Evolutionary conservation across 2,329 filamentous ascomycete species (phyloP), one percentile per base, ranked within the genome.

Genomic region (Trichoderma gracile): DNA sequence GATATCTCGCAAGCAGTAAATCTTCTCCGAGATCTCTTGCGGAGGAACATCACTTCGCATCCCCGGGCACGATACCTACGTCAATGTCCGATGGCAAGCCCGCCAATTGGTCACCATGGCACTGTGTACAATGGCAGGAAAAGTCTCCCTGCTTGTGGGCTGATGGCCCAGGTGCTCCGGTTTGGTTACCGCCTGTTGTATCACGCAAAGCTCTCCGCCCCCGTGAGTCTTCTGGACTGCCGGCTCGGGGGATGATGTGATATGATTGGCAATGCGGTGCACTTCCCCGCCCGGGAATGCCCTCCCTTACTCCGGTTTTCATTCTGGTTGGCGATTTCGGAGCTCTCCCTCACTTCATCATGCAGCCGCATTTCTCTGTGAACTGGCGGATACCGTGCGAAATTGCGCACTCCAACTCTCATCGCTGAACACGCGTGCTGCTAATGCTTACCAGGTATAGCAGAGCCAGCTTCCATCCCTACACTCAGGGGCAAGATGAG

Each of bases 91-190:
- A 33, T 46, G 54, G 30, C 27, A 46, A 46, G 54, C 19, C 54
- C 19, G 21, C 38, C 27, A 15, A 17, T 12, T 6, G 47, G 23
- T 43, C 25, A 27, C 38, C 47, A 23, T 43, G 59, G 23, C 49
- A 17, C 19, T 42, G 25, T 19, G 38, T 43, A 15, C 10, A 17
- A 53, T n/a, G 49, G 25, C 42, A 54, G 19, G 6, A 27, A 21
- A 38, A 2, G n/a, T 33, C 59, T 62, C 59, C 59, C 59, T 54
- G 19, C 59, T 40, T 62, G 53, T 5, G 59, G 45, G 59, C 49
- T 62, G 59, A 62, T 30, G n/a, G 19, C 17, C 25, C 38, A 49
- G 49, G 25, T 23, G 49, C 25, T 33, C 30, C 25, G 45, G 45
- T n/a, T 8, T 46, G 43, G 47, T 33, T 53, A 45, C 49, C 47